A percentile compares a stretch with the other conserved stretches of the same genome.
Conservation (phyloP, 768 basidiomycete species). For the Hysterangium stoloniferum region DNA sequence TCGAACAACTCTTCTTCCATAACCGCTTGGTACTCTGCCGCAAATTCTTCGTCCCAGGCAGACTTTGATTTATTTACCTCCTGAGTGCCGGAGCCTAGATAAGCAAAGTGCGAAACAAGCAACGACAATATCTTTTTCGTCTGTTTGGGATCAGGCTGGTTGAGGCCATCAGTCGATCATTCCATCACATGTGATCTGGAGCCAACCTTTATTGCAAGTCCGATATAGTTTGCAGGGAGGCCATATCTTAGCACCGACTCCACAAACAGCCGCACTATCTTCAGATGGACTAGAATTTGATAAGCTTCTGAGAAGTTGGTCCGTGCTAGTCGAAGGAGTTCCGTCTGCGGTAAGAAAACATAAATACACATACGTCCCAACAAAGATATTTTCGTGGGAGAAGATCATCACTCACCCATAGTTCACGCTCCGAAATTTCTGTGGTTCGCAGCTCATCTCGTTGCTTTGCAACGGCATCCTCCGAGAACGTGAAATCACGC, state of each 20-base stretch:
- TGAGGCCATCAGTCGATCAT: background rate
- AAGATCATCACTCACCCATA: slow-evolving; percentile 74
- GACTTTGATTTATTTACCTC: slow-evolving; percentile 34
- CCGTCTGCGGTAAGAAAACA: slow-evolving; percentile 54
- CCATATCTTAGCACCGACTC: slow-evolving; percentile 96
- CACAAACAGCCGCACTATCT: slow-evolving; percentile 83
- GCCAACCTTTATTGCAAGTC: slow-evolving; percentile 69
- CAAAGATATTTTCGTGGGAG: too few species aligned
- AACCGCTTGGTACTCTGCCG: slow-evolving; percentile 85
- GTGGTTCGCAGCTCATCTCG: slow-evolving; percentile 73
- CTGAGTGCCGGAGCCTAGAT: slow-evolving; percentile 67
- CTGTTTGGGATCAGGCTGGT: slow-evolving; percentile 78
- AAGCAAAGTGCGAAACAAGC: slow-evolving; percentile 72
- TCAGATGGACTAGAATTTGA: slow-evolving; percentile 89
- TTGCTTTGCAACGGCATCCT: slow-evolving; percentile 73
- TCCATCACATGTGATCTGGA: background rate
- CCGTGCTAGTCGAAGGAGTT: slow-evolving; percentile 80
- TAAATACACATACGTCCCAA: background rate
- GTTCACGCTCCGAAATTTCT: slow-evolving; percentile 85
- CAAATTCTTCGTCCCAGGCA: slow-evolving; percentile 53
- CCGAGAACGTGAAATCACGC: slow-evolving; percentile 89
- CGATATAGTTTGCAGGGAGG: slow-evolving; percentile 84
- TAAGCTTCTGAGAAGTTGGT: slow-evolving; percentile 98
- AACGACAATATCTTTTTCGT: slow-evolving; percentile 69
- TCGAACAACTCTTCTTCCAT: slow-evolving; percentile 96